Conservation (phyloP, 169 alveolate species). For the Plasmodium chabaudi region DNA sequence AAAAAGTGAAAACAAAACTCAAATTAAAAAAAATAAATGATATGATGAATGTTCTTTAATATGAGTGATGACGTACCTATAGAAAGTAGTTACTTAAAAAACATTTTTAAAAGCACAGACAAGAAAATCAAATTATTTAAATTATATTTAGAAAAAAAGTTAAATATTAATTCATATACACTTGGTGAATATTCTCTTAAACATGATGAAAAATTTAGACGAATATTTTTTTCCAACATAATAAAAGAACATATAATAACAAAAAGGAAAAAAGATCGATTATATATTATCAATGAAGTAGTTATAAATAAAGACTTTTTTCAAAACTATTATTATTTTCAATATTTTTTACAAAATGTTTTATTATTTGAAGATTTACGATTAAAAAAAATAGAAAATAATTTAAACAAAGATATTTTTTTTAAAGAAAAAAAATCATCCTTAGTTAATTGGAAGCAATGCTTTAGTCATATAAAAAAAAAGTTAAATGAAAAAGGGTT, state of each 20-base stretch:
- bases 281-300: constrained; percentile 50
- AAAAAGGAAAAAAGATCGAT: constrained; percentile 39
- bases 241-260: constrained; percentile 48
- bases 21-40: not conserved
- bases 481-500: constrained; percentile 64
- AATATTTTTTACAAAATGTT: constrained; percentile 76
- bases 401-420: constrained; percentile 29
- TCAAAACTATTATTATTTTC: constrained; percentile 51
- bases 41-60: constrained; percentile 1
- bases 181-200: constrained; percentile 66
- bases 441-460: constrained; percentile 47
- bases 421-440: constrained; percentile 47
- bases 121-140: constrained; percentile 67
- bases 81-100: constrained; percentile 4
- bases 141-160: constrained; percentile 35
- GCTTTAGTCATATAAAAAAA: constrained; percentile 54
- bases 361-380: constrained; percentile 47
- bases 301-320: constrained; percentile 41
- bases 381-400: constrained; percentile 41
- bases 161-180: constrained; percentile 31
- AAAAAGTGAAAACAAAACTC: too few relatives aligned
- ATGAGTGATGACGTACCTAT: constrained; percentile 4
- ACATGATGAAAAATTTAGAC: constrained; percentile 63
- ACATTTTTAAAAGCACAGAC: constrained; percentile 60
- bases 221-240: constrained; percentile 25